Evolutionary conservation across 2,329 filamentous ascomycete genomes (phyloP).

Genomic region (Ceratocystis cubensis): DNA sequence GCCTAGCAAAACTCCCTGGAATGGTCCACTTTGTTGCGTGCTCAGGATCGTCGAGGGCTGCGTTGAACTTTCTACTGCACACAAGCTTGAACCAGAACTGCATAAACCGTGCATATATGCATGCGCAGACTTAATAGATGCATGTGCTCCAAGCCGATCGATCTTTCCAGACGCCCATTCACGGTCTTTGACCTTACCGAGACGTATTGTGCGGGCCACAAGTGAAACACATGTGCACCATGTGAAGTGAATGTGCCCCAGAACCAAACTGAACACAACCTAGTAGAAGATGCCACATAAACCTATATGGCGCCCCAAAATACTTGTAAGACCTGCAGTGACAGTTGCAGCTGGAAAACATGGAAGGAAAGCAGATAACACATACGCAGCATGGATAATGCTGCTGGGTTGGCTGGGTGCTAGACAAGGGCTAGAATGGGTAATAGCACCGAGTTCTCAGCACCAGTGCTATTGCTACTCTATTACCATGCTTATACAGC

Average conservation of each 20-base stretch:
- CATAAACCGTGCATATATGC: constrained; percentile 2
- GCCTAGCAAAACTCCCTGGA: neutral
- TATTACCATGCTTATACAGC: neutral
- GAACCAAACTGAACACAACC: neutral
- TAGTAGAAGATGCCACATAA: neutral
- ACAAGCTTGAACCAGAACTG: neutral
- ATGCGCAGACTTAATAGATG: neutral
- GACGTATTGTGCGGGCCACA: neutral
- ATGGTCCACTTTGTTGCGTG: neutral
- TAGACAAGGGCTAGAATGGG: neutral
- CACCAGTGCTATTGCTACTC: neutral
- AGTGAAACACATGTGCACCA: neutral
- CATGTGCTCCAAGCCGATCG: neutral
- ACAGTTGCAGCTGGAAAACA: constrained; percentile 12
- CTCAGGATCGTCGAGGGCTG: neutral
- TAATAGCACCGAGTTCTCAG: neutral
- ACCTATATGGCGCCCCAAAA: neutral
- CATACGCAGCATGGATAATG: neutral
- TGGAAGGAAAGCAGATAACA: neutral
- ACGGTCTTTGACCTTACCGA: neutral
- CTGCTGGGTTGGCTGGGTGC: neutral
- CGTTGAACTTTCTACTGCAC: neutral
- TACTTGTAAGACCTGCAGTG: constrained; percentile 10
- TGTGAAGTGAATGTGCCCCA: neutral
- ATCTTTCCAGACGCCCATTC: neutral